Base-by-base conservation (phyloP, 208 protist species). In the Histomonas meleagridis region DNA sequence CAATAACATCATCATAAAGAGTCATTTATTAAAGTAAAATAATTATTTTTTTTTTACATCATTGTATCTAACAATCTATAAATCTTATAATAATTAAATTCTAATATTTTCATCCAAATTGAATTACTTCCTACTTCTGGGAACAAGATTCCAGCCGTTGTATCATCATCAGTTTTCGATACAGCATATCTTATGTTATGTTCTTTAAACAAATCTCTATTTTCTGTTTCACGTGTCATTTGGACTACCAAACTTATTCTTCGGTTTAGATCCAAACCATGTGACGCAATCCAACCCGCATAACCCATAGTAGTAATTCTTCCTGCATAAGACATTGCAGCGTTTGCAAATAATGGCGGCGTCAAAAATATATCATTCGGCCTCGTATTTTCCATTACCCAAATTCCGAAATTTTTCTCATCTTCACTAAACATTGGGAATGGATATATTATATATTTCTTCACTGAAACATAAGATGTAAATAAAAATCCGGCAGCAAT, bases 301-400 rank as follows among this genome's bases (percentile, higher is more conserved):
- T 86, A 86, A 9, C 46, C 76, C 0, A 86, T 26, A 18, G 55
- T 18, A 55, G 55, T 4, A 9, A 18, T 40, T 35, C 76, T 23
- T 86, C 76, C 76, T 0, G 40, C 76, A 51, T 55, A 18, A 38
- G 76, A 28, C 3, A 18, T 12, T 38, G 55, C 76, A 38, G 76
- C 46, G 12, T 86, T 40, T 32, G 51, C 32, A 38, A 18, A 23
- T 43, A 48, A 38, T 26, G 43, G 76, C 1, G 51, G 46, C 1
- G 14, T n/a, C 9, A 55, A 26, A 55, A 86, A 86, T 18, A 51
- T 51, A 26, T 32, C 40, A 7, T 86, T n/a, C n/a, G n/a, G n/a
- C n/a, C n/a, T n/a, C n/a, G 76, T 86, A 48, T 86, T 46, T 55
- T 86, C 76, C 7, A 48, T 46, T 32, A 86, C 76, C 76, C 76